Base-by-base conservation (phyloP, 805 yeast species). In the Lipomyces lipofer region DNA sequence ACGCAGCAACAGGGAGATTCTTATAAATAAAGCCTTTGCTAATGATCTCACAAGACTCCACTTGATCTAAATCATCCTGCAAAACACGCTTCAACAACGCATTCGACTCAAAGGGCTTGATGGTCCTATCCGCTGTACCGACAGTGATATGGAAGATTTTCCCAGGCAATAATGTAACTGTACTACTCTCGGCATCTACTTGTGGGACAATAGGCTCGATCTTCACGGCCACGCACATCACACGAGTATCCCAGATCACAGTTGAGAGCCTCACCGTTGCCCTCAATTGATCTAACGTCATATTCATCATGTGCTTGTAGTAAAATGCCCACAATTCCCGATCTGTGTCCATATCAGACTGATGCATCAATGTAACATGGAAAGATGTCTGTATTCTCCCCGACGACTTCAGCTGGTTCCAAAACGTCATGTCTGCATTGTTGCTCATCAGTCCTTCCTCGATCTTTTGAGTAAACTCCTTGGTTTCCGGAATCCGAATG, bases 281-380 rank as follows among this genome's bases (percentile, higher is more conserved):
- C 3, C 19, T 22, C 36, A 40, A 38, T 10, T 44, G 43, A 8
- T 36, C 52, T 7, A 42, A 39, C 4, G 39, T 30, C 6, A 48
- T 42, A 4, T 43, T 24, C 30, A 28, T 15, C 35, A 39, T 19
- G 15, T 39, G 47, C 2, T 49, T 19, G 9, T 28, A 12, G 47
- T 64, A 62, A 19, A 19, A 45, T 6, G 27, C 38, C 66, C 65
- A 64, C 24, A 49, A 12, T 8, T 51, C 52, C 5, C 46, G 43
- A 24, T 54, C 36, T 10, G 24, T 42, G 17, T 47, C 35, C 22
- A 33, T 25, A 9, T 46, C 56, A 0, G 60, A 56, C 2, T 61
- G 33, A 64, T 86, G 95, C 3, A 80, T 74, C 42, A 86, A 65
- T 0, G 95, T 88, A 2, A 87, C 78, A 65, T 88, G 95, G 60